Evolutionary conservation across 139 green algal species (phyloP).

Genomic region (Volvox reticuliferus): DNA sequence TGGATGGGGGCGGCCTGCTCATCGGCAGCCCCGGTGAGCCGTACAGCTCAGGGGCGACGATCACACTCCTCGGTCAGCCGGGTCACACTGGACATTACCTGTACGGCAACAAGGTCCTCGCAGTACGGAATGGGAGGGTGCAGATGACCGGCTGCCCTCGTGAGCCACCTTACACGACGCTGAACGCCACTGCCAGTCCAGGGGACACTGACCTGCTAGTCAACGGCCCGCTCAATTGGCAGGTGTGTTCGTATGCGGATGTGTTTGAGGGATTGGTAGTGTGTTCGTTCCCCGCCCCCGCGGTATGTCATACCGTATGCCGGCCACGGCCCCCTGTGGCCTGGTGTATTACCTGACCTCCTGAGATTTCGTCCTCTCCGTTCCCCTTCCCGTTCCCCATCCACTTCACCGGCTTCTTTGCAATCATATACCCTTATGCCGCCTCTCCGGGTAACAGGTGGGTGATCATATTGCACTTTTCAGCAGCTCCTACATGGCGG

Average conservation of each 20-base stretch:
- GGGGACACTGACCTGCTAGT: slow-evolving; percentile 42
- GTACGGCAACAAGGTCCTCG: slow-evolving; percentile 71
- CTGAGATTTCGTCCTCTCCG: too few relatives aligned
- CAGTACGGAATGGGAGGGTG: slow-evolving; percentile 56
- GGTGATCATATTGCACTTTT: slow-evolving; percentile 55
- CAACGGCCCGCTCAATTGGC: slow-evolving; percentile 19
- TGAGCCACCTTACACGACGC: slow-evolving; percentile 54
- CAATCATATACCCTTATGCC: too few relatives aligned
- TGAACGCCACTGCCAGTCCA: slow-evolving; percentile 42
- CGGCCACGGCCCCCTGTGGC: too few relatives aligned
- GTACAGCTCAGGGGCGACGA: slow-evolving; percentile 44
- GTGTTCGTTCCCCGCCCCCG: too few relatives aligned
- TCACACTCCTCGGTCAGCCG: slow-evolving; percentile 60
- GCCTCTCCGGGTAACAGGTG: not conserved
- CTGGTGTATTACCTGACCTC: too few relatives aligned
- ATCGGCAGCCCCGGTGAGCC: slow-evolving; percentile 30
- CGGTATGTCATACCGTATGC: too few relatives aligned
- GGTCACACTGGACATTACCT: slow-evolving; percentile 52
- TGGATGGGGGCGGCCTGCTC: slow-evolving; percentile 41
- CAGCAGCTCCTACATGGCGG: slow-evolving; percentile 44
- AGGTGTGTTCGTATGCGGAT: not conserved
- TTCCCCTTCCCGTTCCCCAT: too few relatives aligned
- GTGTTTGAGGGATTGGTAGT: not conserved
- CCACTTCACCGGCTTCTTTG: too few relatives aligned
- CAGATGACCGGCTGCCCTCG: slow-evolving; percentile 59